Evolutionary conservation across 441 rosid species (phyloP), one percentile per base, ranked within the genome.

Genomic region (Aleurites moluccanus): DNA sequence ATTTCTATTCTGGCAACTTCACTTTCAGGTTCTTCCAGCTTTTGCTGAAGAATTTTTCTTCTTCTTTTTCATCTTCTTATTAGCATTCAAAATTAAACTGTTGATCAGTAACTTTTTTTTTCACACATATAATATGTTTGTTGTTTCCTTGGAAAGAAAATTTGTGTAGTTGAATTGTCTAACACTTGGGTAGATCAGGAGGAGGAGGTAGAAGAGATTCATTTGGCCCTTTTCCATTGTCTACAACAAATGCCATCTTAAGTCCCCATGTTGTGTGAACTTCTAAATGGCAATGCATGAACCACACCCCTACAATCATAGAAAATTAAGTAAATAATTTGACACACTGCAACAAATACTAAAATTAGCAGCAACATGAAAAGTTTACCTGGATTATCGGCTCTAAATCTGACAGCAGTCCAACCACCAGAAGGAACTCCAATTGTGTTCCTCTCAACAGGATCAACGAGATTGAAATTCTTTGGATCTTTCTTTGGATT

Each of bases 341-440:
- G 38, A 35, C 38, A 35, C 5, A 35, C 38, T 35, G 5, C 38
- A 35, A 35, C 6, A 38, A 38, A 6, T 5, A 38, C 40, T 38
- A 38, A 6, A 38, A 38, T 38, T 38, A 30, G 33, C 33, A 30
- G 2, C 4, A 55, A 16, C 8, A 59, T 7, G 16, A 20, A 33
- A 18, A 2, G 16, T 16, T 14, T 83, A 90, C 98, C 99, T 64
- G 99, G 99, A 83, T 92, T 94, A 83, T 94, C 99, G 0, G 94
- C 94, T 57, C 86, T 78, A 83, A 95, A 95, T 83, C 99, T 83
- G 52, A 95, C 89, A 23, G 89, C 98, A 3, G 88, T 83, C 98
- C 99, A 93, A 56, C 99, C 99, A 66, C 95, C 99, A 1, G 97
- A 72, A 21, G 97, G 95, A 59, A 90, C 98, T 23, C 97, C 98